Base-by-base conservation (phyloP, 352 stramenopile species). In the Phytophthora quininea region DNA sequence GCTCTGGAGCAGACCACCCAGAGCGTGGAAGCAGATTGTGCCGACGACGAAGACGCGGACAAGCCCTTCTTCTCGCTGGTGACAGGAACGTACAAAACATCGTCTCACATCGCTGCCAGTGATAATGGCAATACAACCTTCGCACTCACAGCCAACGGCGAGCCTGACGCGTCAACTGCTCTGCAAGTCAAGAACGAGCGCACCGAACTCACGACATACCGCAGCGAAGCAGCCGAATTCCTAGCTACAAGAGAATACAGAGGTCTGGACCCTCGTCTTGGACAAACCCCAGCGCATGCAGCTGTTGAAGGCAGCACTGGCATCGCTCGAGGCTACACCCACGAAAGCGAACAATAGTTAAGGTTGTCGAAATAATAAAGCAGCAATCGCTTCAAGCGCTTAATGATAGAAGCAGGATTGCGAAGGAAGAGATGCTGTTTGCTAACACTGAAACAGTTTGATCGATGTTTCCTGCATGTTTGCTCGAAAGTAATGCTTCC, bases 61-160 rank as follows among this genome's bases (percentile, higher is more conserved):
- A 82, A 86, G 11, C 88, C 90, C 8, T 95, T 89, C 60, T 97
- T 96, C 61, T 96, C 88, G 3, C 64, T 96, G 10, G 68, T 95
- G 1, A 89, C 84, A 1, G 89, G 89, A 42, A 93, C 82, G 19
- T 95, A 95, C 71, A 80, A 82, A 54, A 84, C 46, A 5, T 73
- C 77, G 9, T 73, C 70, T 3, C 57, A 74, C 24, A 54, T 62
- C n/a, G 62, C 30, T 8, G 47, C 52, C 31, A 30, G 43, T 27
- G 32, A 71, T 27, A 40, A 50, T n/a, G 30, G 68, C 29, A 14
- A 33, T 37, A 52, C 66, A 29, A 74, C 60, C 1, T 62, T 71
- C 43, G 61, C 74, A n/a, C 59, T 80, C 11, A 77, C 69, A 30
- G 62, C 66, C 30, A 64, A 50, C 31, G 64, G 33, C 11, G 67